A percentile compares a stretch with the other conserved stretches of the same genome.
phyloP scores from a whole-genome alignment of 2,329 filamentous ascomycete species.

The Magnaporthales sp. region DNA sequence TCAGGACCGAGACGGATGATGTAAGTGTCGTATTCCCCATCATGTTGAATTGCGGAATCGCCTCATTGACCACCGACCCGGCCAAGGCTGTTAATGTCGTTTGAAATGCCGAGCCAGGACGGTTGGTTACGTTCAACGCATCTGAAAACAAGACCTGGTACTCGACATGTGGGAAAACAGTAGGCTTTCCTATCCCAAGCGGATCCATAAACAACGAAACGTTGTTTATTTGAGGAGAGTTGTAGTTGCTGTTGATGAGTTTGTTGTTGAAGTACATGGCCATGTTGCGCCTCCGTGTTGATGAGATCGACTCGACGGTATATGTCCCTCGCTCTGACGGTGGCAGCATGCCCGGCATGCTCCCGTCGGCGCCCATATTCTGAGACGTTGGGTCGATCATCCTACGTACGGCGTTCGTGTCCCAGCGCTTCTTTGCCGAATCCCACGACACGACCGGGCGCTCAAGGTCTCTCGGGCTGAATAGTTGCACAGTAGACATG shows the following conservation, averaged over 20 bases:
- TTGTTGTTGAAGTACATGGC: conserved; percentile 11
- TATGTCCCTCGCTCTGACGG: conserved; percentile 10
- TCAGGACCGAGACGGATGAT: conserved; percentile 6
- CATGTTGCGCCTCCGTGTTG: conserved; percentile 6
- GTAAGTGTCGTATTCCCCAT: conserved; percentile 7
- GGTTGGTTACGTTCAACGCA: conserved; percentile 11
- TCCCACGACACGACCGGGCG: conserved; percentile 11
- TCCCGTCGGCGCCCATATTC: background rate
- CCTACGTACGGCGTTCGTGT: conserved; percentile 9
- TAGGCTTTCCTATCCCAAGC: conserved; percentile 8
- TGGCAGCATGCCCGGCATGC: background rate
- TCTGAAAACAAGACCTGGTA: conserved; percentile 12
- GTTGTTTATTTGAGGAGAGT: conserved; percentile 46
- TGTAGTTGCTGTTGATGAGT: conserved; percentile 30
- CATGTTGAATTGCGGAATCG: conserved; percentile 10
- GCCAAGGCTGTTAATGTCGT: conserved; percentile 11
- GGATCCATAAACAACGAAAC: conserved; percentile 39
- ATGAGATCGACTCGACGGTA: conserved; percentile 8
- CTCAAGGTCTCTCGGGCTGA: conserved; percentile 10
- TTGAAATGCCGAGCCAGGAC: conserved; percentile 13
- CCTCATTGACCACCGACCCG: conserved; percentile 11
- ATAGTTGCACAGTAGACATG: conserved; percentile 12
- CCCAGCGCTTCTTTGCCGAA: conserved; percentile 6
- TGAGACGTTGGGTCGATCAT: conserved; percentile 10
- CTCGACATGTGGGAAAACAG: conserved; percentile 13